phyloP scores from a whole-genome alignment of 2,329 filamentous ascomycete species.

The Eurotiales sp. region DNA sequence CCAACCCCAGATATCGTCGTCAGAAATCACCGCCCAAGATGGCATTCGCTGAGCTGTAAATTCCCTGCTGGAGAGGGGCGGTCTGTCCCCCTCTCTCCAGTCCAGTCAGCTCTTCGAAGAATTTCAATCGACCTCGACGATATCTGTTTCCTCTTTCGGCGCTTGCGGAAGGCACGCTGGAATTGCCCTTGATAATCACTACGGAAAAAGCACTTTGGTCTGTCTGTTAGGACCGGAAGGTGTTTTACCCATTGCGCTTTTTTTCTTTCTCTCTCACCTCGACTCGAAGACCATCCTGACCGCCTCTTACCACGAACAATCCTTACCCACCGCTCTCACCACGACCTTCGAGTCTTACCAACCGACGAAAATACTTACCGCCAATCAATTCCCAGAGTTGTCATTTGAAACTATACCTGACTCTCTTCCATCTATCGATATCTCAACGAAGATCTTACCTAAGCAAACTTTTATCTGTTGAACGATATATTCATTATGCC shows the following conservation, averaged over 20 bases:
- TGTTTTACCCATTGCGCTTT: conserved; percentile 26
- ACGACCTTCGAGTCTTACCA: not conserved
- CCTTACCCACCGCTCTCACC: conserved; percentile 13
- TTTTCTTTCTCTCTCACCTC: not conserved
- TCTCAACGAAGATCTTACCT: not conserved
- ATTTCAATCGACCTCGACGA: conserved; percentile 50
- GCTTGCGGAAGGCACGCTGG: conserved; percentile 49
- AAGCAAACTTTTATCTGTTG: no score
- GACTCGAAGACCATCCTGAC: not conserved
- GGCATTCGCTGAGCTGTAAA: conserved; percentile 90
- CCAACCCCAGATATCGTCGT: conserved; percentile 61
- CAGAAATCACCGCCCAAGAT: conserved; percentile 62
- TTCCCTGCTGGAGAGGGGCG: conserved; percentile 69
- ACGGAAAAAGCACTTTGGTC: conserved; percentile 34
- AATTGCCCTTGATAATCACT: conserved; percentile 53
- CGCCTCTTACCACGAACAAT: conserved; percentile 11
- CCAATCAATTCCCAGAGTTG: not conserved
- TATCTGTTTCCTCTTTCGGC: conserved; percentile 54
- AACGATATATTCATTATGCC: conserved; percentile 21
- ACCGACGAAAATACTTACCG: not conserved
- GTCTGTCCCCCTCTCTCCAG: conserved; percentile 51
- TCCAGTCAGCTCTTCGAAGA: conserved; percentile 78
- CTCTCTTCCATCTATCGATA: conserved; percentile 6
- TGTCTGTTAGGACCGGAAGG: conserved; percentile 34
- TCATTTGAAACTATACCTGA: not conserved